phyloP scores from a whole-genome alignment of 2,329 filamentous ascomycete genomes.

The Cercospora beticola region DNA sequence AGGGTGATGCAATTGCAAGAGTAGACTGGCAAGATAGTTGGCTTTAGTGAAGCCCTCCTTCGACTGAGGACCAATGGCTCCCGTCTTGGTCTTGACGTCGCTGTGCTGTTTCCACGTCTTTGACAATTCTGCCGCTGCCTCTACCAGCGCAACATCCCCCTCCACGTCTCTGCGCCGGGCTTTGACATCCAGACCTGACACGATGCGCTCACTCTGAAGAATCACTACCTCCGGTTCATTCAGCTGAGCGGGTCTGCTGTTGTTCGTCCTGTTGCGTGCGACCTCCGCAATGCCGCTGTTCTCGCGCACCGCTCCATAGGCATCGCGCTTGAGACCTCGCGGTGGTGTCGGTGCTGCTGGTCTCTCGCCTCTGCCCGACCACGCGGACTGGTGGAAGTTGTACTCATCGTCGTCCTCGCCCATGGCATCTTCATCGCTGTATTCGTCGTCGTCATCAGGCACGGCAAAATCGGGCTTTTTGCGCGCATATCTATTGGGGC shows the following conservation, averaged over 20 bases:
- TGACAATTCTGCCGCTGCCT: constrained; percentile 32
- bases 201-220: constrained; percentile 69
- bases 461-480: constrained; percentile 36
- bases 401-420: constrained; percentile 40
- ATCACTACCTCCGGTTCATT: constrained; percentile 71
- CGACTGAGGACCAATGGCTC: constrained; percentile 45
- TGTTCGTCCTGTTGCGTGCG: constrained; percentile 67
- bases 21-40: constrained; percentile 71
- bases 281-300: constrained; percentile 68
- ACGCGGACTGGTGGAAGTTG: constrained; percentile 9
- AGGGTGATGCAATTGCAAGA: constrained; percentile 77
- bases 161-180: constrained; percentile 33
- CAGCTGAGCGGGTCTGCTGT: constrained; percentile 54
- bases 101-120: constrained; percentile 33
- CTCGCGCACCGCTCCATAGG: constrained; percentile 41
- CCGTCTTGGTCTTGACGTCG: constrained; percentile 31
- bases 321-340: constrained; percentile 42
- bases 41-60: constrained; percentile 68
- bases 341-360: constrained; percentile 24
- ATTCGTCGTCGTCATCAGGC: constrained; percentile 36
- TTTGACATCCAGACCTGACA: constrained; percentile 47
- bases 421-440: constrained; percentile 38
- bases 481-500: constrained; percentile 31
- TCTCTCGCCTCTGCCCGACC: background rate
- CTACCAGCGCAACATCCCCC: constrained; percentile 16